Evolutionary conservation across 257 asterid genomes (phyloP), one percentile per base, ranked within the genome.

Genomic region (Solanum pimpinellifolium): DNA sequence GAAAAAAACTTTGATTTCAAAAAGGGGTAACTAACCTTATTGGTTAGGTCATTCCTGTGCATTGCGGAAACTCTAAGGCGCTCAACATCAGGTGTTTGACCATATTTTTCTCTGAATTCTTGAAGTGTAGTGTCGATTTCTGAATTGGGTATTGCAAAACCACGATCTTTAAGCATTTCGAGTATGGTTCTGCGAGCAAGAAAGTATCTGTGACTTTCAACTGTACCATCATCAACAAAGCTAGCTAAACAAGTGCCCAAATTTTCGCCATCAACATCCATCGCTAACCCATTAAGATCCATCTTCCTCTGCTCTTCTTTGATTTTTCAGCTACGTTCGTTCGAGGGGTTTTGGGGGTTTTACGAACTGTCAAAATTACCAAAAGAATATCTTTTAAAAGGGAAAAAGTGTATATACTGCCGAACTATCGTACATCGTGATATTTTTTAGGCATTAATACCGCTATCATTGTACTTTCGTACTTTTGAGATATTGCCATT

Each of bases 161-260:
- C 99, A 62, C 99, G 97, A 66, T 97, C 98, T 89, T 90, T 94
- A 10, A 97, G 98, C 99, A 97, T 97, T 85, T 97, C 99, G 84
- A 95, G 92, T 86, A 92, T 42, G 12, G 98, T 97, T 89, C 91
- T 90, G 21, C 98, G 96, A 1, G 98, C 92, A 89, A 95, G 87
- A 87, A 91, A 97, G 95, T 94, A 95, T 25, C 93, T 88, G 86
- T 93, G 98, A 91, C 98, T 94, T 85, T 91, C 98, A 12, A 47
- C 69, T 92, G 93, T 92, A 31, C 98, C 98, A 15, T 83, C 56
- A 69, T 95, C 98, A 16, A 92, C 11, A 59, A 89, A 90, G n/a
- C 93, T 89, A 70, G 91, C 87, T 62, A 95, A 89, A 91, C 98
- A 95, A 56, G 52, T 87, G 2, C 91, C 93, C 13, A 86, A 83